A percentile compares a stretch with the other conserved stretches of the same genome.
phyloP scores from a whole-genome alignment of 768 basidiomycete genomes.

The Suillus fuscotomentosus region DNA sequence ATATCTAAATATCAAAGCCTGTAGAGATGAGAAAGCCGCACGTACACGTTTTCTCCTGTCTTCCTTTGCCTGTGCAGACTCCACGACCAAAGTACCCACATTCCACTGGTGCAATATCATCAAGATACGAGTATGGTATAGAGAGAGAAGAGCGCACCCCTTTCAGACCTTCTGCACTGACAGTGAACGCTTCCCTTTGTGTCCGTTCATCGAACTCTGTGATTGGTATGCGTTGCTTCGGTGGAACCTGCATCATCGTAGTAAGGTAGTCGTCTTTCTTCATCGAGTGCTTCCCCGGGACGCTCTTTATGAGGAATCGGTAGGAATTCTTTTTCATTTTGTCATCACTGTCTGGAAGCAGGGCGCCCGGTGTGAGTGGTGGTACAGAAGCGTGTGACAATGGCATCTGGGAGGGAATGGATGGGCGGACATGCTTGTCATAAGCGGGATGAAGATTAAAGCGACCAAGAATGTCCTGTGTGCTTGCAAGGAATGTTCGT shows the following conservation, averaged over 20 bases:
- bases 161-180: conserved; percentile 71
- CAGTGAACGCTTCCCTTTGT: conserved; percentile 69
- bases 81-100: conserved; percentile 53
- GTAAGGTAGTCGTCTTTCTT: conserved; percentile 77
- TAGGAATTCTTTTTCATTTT: conserved; percentile 78
- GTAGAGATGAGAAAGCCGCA: conserved; percentile 17
- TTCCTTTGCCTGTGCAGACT: conserved; percentile 73
- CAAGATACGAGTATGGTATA: conserved; percentile 11
- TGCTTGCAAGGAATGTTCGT: conserved; percentile 57
- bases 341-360: conserved; percentile 54
- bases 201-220: conserved; percentile 62
- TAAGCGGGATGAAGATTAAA: conserved; percentile 74
- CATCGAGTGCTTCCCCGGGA: conserved; percentile 78
- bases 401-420: conserved; percentile 30
- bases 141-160: conserved; percentile 48
- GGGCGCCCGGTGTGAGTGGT: conserved; percentile 44
- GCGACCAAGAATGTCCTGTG: conserved; percentile 74
- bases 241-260: conserved; percentile 63
- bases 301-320: conserved; percentile 71
- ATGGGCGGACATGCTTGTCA: conserved; percentile 75
- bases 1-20: conserved; percentile 13
- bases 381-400: conserved; percentile 30
- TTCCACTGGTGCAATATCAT: conserved; percentile 56
- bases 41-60: conserved; percentile 76
- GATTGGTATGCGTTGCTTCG: conserved; percentile 68